Base-by-base conservation (phyloP, 169 alveolate species). In the Cryptosporidium ubiquitum region DNA sequence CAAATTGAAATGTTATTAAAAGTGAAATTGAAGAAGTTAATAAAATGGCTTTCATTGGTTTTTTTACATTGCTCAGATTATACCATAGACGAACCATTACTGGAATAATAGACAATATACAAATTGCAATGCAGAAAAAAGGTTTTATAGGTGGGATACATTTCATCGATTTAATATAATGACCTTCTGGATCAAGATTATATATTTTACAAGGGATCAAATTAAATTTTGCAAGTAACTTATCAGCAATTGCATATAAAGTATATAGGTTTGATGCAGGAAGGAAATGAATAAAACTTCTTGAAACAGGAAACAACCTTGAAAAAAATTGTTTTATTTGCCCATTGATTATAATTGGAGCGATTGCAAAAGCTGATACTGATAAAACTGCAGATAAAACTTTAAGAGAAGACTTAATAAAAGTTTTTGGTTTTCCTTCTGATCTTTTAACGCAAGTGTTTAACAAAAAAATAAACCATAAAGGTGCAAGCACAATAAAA, bases 211-310 rank as follows among this genome's bases (percentile, higher is more conserved):
- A 73, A 55, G 55, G 29, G 31, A 18, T 33, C 0, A 40, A 31
- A 16, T 52, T 16, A 37, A 52, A 57, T 23, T 58, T 73, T 4
- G 85, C 70, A 3, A 73, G 58, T 0, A 57, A 5, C n/a, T 73
- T 73, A 33, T 73, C 85, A 16, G 20, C 16, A 9, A 58, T 23
- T 5, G 85, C 70, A 91, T 85, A 93, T 20, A 89, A 26, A 10
- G 95, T 92, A 92, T 94, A 93, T 84, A 86, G 49, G 91, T 93
- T 93, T 20, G 94, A 91, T 20, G 95, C 95, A 93, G 94, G 93
- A 85, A 91, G 70, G 47, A 91, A 85, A 86, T 93, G 95, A 14
- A 92, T 91, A 61, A 91, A 66, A 10, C 95, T 93, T 86, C 95
- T 89, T 84, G 86, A 84, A 57, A 93, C 74, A 14, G 95, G 95